Evolutionary conservation across 2,329 filamentous ascomycete genomes (phyloP), one percentile per base, ranked within the genome.

Genomic region (Botrytis porri): DNA sequence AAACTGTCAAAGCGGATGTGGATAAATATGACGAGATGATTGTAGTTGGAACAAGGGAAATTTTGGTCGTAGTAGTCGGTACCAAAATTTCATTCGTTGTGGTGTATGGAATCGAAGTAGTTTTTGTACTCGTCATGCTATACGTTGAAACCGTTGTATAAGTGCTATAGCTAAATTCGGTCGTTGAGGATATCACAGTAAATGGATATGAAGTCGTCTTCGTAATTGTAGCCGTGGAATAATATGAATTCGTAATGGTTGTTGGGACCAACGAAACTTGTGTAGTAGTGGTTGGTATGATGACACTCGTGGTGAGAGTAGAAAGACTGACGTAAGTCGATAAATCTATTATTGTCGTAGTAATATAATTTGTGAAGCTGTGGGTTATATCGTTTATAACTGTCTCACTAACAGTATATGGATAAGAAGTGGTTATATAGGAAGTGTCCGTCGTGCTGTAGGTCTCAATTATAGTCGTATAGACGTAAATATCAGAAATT

Each of bases 161-260:
- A 2, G 75, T 76, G 65, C 72, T 76, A 20, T 69, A 72, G 25
- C 39, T 75, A 59, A 72, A 76, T n/a, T 74, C 43, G n/a, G 72
- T 75, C 4, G 73, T 71, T 39, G 73, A 12, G 35, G 69, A 43
- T 20, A 63, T n/a, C 39, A 72, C 51, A 64, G 64, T 70, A 3
- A 51, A 51, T 16, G 72, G 72, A 54, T 73, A 75, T 32, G 74
- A 75, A 20, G 64, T 75, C 1, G 48, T 54, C 37, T 54, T n/a
- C 14, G 65, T 69, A 20, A 69, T 12, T 37, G 65, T 69, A 35
- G 65, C 45, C 37, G 65, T 69, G 32, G 48, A 69, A 35, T 32
- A 57, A 22, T 69, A 69, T 39, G 48, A 69, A 41, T 39, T 25
- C 16, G 65, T 69, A 18, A 57, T 69, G 9, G 48, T 57, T 29